phyloP scores from a whole-genome alignment of 2,329 filamentous ascomycete species.

The Trichoderma koningii region DNA sequence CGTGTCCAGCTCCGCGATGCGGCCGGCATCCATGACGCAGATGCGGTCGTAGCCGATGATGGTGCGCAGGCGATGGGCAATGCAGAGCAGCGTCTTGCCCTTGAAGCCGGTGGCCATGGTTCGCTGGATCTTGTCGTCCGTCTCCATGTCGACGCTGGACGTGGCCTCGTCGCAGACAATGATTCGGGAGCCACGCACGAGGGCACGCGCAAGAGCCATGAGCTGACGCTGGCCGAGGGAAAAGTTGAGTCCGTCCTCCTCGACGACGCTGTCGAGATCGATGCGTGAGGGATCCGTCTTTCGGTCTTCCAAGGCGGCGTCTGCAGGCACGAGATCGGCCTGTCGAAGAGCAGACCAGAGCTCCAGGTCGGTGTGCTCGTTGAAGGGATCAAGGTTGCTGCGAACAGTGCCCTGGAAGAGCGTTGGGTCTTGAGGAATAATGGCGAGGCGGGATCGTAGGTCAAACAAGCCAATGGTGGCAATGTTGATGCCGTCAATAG shows the following conservation, averaged over 20 bases:
- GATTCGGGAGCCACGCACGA: slow-evolving; percentile 85
- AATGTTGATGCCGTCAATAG: slow-evolving; percentile 69
- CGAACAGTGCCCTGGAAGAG: slow-evolving; percentile 80
- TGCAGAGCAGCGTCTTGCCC: slow-evolving; percentile 86
- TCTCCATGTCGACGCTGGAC: slow-evolving; percentile 90
- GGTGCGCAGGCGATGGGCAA: slow-evolving; percentile 87
- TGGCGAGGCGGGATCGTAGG: slow-evolving; percentile 72
- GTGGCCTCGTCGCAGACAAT: slow-evolving; percentile 98
- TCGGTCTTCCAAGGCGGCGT: slow-evolving; percentile 72
- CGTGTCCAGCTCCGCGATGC: slow-evolving; percentile 82
- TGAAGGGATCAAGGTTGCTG: slow-evolving; percentile 78
- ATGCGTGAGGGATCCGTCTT: slow-evolving; percentile 69
- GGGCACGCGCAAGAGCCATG: slow-evolving; percentile 88
- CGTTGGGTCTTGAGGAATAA: slow-evolving; percentile 83
- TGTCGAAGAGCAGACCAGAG: slow-evolving; percentile 78
- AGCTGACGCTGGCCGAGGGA: slow-evolving; percentile 92
- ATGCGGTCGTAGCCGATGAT: slow-evolving; percentile 95
- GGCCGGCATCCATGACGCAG: slow-evolving; percentile 90
- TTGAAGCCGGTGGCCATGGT: slow-evolving; percentile 85
- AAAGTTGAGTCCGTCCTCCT: slow-evolving; percentile 95
- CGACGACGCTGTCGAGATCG: slow-evolving; percentile 80
- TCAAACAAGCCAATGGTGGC: slow-evolving; percentile 73
- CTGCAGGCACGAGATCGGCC: slow-evolving; percentile 66
- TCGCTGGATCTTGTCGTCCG: slow-evolving; percentile 89
- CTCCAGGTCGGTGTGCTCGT: slow-evolving; percentile 74